Conservation (phyloP, 169 alveolate genomes). For the Plasmodium falciparum region DNA sequence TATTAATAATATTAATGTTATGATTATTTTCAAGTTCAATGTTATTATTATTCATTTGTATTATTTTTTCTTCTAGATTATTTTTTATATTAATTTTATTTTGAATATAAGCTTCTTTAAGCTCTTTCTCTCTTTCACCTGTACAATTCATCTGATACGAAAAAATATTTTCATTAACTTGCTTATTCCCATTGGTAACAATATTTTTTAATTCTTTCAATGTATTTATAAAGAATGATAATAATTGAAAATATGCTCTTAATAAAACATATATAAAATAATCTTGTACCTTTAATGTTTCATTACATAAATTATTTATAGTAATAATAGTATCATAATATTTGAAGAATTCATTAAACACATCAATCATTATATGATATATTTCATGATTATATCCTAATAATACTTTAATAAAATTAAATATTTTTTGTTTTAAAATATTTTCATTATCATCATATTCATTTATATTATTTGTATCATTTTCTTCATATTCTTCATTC, state of each 20-base stretch:
- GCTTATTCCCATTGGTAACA: neutral
- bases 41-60: neutral
- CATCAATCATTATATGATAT: slow-evolving; percentile 18
- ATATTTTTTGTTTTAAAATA: slow-evolving; percentile 6
- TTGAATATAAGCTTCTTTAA: slow-evolving; percentile 11
- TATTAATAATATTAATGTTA: neutral
- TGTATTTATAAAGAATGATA: slow-evolving; percentile 14
- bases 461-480: neutral
- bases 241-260: slow-evolving; percentile 21
- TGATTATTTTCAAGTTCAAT: neutral
- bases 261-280: slow-evolving; percentile 30
- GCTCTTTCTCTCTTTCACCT: neutral
- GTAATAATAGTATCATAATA: slow-evolving; percentile 17
- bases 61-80: neutral
- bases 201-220: slow-evolving; percentile 37
- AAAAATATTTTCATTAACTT: slow-evolving; percentile 19
- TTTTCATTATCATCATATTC: neutral
- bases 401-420: neutral
- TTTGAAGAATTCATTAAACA: slow-evolving; percentile 26
- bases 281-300: slow-evolving; percentile 22
- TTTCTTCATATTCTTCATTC: neutral
- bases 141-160: slow-evolving; percentile 1
- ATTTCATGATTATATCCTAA: slow-evolving; percentile 42
- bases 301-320: slow-evolving; percentile 17
- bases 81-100: slow-evolving; percentile 8